phyloP scores from a whole-genome alignment of 129 eudicot species.

The Lactuca saligna region DNA sequence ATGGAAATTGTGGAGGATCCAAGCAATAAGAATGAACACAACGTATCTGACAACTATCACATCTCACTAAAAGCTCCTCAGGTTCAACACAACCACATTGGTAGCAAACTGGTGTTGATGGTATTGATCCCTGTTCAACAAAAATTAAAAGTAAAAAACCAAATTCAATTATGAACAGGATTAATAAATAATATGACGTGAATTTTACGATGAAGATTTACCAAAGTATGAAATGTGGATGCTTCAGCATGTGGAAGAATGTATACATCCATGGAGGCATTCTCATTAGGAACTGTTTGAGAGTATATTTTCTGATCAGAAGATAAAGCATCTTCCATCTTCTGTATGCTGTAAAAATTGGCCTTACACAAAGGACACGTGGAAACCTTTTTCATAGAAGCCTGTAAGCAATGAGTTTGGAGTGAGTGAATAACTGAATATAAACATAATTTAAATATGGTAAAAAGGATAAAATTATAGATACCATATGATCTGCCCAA shows the following conservation, averaged over 20 bases:
- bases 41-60: constrained; percentile 58
- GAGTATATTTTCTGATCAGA: constrained; percentile 87
- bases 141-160: background rate
- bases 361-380: constrained; percentile 94
- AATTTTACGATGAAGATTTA: constrained; percentile 21
- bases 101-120: constrained; percentile 51
- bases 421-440: background rate
- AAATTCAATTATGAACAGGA: constrained; percentile 28
- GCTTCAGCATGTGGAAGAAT: constrained; percentile 55
- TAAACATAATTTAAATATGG: background rate
- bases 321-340: constrained; percentile 65
- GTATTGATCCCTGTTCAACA: background rate
- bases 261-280: constrained; percentile 48
- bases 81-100: constrained; percentile 64
- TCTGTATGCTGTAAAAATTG: constrained; percentile 67
- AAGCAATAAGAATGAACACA: constrained; percentile 78
- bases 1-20: constrained; percentile 82
- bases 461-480: constrained; percentile 13
- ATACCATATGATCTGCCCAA: constrained; percentile 93
- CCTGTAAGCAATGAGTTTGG: constrained; percentile 33
- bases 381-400: constrained; percentile 54
- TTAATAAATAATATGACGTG: background rate
- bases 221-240: constrained; percentile 25
- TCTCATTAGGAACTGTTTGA: constrained; percentile 59
- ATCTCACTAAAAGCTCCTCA: constrained; percentile 58